Evolutionary conservation across 2,329 filamentous ascomycete species (phyloP), one percentile per base, ranked within the genome.

Genomic region (Hymenoscyphus fructigenus): DNA sequence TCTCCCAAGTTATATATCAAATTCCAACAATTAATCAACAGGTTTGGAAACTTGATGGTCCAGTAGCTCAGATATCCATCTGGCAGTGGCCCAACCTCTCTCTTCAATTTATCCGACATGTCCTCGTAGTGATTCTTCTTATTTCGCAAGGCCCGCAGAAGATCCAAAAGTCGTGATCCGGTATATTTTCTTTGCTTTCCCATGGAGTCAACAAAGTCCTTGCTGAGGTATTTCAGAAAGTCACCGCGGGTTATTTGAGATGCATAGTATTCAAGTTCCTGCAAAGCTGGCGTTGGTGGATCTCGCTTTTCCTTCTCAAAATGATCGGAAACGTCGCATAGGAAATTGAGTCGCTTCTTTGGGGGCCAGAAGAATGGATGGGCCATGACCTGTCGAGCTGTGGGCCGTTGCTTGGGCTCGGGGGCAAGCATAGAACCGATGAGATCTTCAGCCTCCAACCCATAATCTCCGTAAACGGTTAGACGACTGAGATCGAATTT

Each of bases 41-140:
- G 76, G 70, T 83, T 84, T 14, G 89, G 88, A 73, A 91, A 91
- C 66, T 83, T 82, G 17, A 81, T 80, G 0, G 86, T 87, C 87
- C 89, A 92, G 74, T 90, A 91, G 56, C 80, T 82, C 61, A 91
- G 76, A 75, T 91, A 91, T 1, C 87, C 87, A 47, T 87, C 83
- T 1, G 88, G 85, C 56, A 89, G 71, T 15, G 83, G 79, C 5
- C 88, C 88, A 26, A 92, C 88, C 71, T 84, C 82, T 59, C 82
- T 81, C 78, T 89, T 94, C 68, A 97, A 84, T 59, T 87, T 80
- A 15, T 93, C 91, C 6, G 91, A 85, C 91, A 99, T 94, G 76
- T 99, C 95, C 74, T 97, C 93, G 76, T 97, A 99, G 75, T 99
- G 95, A 69, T 98, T 97, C 73, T 91, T 91, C 85, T 99, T 99